Conservation (phyloP, 2,329 filamentous ascomycete species). For the Pyrenophora teres region DNA sequence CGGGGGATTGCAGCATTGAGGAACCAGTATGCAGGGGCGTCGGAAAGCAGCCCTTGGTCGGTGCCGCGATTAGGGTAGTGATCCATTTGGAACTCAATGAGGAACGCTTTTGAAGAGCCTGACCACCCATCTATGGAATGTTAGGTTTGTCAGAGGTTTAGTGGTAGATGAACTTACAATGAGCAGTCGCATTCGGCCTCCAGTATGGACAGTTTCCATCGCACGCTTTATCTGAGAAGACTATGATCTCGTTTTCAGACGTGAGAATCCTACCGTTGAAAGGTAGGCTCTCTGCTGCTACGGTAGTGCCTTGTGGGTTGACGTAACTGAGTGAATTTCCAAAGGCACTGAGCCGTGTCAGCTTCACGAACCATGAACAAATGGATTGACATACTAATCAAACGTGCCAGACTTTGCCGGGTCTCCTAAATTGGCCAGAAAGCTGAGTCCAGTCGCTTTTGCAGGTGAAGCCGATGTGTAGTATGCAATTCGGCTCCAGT, state of each 20-base stretch:
- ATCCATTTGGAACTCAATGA: conserved; percentile 73
- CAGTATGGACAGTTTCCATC: conserved; percentile 54
- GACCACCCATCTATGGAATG: conserved; percentile 66
- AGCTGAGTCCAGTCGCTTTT: conserved; percentile 59
- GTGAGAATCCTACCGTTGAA: conserved; percentile 53
- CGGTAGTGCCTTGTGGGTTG: conserved; percentile 53
- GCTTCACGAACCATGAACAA: not conserved
- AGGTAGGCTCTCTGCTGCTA: conserved; percentile 54
- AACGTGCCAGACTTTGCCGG: conserved; percentile 60
- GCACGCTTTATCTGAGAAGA: conserved; percentile 51
- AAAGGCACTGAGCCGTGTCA: conserved; percentile 48
- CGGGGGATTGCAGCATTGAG: conserved; percentile 75
- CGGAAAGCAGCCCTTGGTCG: conserved; percentile 53
- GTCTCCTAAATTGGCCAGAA: conserved; percentile 63
- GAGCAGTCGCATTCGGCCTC: conserved; percentile 56
- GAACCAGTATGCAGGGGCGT: conserved; percentile 78
- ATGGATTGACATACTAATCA: conserved; percentile 48
- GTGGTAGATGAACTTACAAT: conserved; percentile 49
- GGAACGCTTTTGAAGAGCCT: conserved; percentile 72
- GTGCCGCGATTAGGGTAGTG: conserved; percentile 40
- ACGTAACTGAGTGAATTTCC: conserved; percentile 64
- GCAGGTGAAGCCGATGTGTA: conserved; percentile 51
- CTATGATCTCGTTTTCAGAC: conserved; percentile 42
- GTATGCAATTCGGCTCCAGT: conserved; percentile 55
- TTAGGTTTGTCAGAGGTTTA: not conserved